Evolutionary conservation across 192 early-diverging fungal species (phyloP).

Genomic region (Linnemannia schmuckeri): DNA sequence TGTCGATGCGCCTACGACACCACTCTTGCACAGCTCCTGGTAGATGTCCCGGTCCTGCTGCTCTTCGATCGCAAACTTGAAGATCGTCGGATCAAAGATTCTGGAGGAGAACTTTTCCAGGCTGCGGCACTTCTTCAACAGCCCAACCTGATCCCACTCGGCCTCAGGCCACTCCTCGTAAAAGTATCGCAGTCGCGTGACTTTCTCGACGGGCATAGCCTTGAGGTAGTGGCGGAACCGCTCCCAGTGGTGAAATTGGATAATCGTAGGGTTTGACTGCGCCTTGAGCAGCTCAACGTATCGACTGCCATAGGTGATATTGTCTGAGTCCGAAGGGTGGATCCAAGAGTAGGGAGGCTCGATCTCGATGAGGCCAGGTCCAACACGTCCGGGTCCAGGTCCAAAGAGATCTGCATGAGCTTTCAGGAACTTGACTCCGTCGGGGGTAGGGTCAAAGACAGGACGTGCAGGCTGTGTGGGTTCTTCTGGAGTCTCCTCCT

Average conservation of each 20-base stretch:
- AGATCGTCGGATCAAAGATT: background rate
- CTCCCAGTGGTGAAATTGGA: constrained; percentile 29
- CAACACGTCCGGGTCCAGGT: constrained; percentile 9
- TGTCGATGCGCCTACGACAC: background rate
- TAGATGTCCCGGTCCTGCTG: constrained; percentile 12
- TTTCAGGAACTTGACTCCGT: constrained; percentile 13
- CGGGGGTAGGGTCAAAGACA: constrained; percentile 13
- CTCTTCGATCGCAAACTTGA: constrained; percentile 35
- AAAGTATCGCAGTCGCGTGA: constrained; percentile 22
- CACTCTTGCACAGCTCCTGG: background rate
- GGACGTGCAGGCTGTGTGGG: constrained; percentile 9
- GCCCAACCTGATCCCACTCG: constrained; percentile 5
- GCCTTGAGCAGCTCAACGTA: constrained; percentile 21
- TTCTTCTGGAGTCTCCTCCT: background rate
- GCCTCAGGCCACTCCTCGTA: constrained; percentile 14
- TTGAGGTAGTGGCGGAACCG: background rate
- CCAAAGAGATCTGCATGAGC: constrained; percentile 12
- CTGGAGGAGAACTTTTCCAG: constrained; percentile 22
- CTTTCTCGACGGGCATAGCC: background rate
- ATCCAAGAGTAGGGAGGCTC: constrained; percentile 20
- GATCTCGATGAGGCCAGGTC: constrained; percentile 17
- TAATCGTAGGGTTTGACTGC: background rate
- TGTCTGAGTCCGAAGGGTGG: background rate
- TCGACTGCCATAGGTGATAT: background rate
- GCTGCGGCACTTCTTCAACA: constrained; percentile 27